Evolutionary conservation across 192 early-diverging fungal species (phyloP).

Genomic region (Geranomyces variabilis): DNA sequence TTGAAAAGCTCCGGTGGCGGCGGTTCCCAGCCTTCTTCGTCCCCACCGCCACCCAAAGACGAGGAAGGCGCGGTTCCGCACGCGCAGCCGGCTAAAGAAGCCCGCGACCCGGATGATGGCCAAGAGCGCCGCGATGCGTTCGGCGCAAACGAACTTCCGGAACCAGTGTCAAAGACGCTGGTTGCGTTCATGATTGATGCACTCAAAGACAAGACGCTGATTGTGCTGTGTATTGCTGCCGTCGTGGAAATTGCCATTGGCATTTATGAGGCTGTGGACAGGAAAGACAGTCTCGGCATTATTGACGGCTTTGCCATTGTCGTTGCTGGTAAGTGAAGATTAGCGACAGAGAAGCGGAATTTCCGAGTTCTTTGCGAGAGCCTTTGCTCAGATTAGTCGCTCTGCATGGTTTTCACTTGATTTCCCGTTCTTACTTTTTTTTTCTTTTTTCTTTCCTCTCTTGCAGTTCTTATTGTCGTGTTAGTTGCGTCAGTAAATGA

Average conservation of each 20-base stretch:
- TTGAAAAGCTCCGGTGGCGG: slow-evolving; percentile 25
- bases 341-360: neutral
- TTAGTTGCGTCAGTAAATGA: slow-evolving; percentile 87
- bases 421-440: neutral
- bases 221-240: slow-evolving; percentile 85
- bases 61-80: neutral
- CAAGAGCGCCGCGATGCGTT: slow-evolving; percentile 23
- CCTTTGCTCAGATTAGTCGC: too few species aligned
- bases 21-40: too few species aligned
- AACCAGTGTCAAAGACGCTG: slow-evolving; percentile 33
- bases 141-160: slow-evolving; percentile 51
- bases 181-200: slow-evolving; percentile 49
- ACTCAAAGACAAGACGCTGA: slow-evolving; percentile 61
- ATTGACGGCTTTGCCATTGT: slow-evolving; percentile 80
- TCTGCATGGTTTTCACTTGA: slow-evolving; percentile 54
- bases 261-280: slow-evolving; percentile 75
- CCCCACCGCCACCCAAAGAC: neutral
- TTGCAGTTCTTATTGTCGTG: slow-evolving; percentile 83
- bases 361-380: too few species aligned
- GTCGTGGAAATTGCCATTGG: slow-evolving; percentile 82
- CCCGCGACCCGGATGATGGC: neutral
- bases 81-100: neutral
- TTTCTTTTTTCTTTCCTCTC: neutral
- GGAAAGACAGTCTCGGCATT: slow-evolving; percentile 65
- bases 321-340: slow-evolving; percentile 55